These are phyloP conservation scores for Diaporthe eres DNA, from an alignment of 2,329 filamentous ascomycete genomes.

Conservation along the genomic window DNA sequence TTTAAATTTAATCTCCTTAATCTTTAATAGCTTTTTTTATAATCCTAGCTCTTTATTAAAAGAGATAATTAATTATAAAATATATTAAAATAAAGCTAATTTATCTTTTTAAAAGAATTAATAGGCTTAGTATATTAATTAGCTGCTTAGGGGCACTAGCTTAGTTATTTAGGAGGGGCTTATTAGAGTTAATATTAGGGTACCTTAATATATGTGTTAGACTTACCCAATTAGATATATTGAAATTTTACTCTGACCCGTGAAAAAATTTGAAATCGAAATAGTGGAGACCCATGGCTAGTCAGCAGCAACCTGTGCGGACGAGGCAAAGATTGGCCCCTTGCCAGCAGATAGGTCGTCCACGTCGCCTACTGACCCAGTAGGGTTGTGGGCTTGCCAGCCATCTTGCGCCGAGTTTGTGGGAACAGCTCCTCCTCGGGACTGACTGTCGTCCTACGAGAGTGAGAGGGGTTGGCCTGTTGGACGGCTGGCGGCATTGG, in stretches of 20 bases:
- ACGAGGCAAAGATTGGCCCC: constrained; percentile 1
- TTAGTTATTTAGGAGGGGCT: not conserved
- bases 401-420: constrained; percentile 7
- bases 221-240: too few species aligned
- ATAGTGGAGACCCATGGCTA: too few species aligned
- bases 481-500: not conserved
- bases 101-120: not conserved
- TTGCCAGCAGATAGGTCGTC: constrained; percentile 7
- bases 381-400: not conserved
- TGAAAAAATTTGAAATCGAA: too few species aligned
- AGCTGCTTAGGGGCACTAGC: fast-evolving
- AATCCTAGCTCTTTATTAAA: too few species aligned
- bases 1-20: not conserved
- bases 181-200: too few species aligned
- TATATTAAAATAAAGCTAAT: not conserved
- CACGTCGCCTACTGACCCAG: constrained; percentile 23
- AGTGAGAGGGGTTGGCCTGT: not conserved
- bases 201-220: too few species aligned
- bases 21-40: fast-evolving
- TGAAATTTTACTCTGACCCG: too few species aligned
- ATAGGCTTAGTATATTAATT: not conserved
- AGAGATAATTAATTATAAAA: not conserved
- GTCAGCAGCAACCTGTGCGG: not conserved
- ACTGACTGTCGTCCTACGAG: not conserved
- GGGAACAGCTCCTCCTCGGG: constrained; percentile 14